These are phyloP conservation scores for Chamaenerion angustifolium DNA, from an alignment of 345 rosid genomes.

Conservation along the genomic window DNA sequence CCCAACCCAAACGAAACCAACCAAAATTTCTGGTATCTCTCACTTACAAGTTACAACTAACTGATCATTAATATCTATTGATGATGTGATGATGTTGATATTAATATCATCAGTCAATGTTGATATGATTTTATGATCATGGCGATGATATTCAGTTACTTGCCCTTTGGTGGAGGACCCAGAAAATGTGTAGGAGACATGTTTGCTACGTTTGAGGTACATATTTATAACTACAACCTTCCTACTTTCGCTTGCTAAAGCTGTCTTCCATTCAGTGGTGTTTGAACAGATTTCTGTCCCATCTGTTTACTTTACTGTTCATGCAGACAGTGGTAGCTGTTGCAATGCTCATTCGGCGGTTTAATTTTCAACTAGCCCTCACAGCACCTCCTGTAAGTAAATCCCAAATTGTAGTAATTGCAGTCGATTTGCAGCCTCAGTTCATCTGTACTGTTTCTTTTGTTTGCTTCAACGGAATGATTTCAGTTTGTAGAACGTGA, in stretches of 20 bases:
- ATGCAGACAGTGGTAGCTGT: constrained; percentile 67
- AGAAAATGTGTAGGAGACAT: constrained; percentile 92
- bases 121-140: background rate
- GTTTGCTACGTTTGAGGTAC: constrained; percentile 92
- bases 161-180: constrained; percentile 97
- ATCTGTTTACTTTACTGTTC: background rate
- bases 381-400: constrained; percentile 76
- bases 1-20: constrained; percentile 95
- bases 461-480: too few relatives aligned
- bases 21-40: constrained; percentile 64
- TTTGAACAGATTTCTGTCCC: background rate
- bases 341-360: constrained; percentile 79
- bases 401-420: too few relatives aligned
- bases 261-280: background rate
- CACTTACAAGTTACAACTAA: background rate
- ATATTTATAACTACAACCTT: background rate
- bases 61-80: too few relatives aligned
- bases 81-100: too few relatives aligned
- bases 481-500: too few relatives aligned
- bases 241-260: background rate
- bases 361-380: constrained; percentile 59
- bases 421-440: background rate
- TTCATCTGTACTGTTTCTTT: too few relatives aligned
- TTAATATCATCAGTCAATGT: background rate
- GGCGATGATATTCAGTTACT: constrained; percentile 48